Conservation (phyloP, 352 stramenopile genomes). For the Poterioochromonas sp. region DNA sequence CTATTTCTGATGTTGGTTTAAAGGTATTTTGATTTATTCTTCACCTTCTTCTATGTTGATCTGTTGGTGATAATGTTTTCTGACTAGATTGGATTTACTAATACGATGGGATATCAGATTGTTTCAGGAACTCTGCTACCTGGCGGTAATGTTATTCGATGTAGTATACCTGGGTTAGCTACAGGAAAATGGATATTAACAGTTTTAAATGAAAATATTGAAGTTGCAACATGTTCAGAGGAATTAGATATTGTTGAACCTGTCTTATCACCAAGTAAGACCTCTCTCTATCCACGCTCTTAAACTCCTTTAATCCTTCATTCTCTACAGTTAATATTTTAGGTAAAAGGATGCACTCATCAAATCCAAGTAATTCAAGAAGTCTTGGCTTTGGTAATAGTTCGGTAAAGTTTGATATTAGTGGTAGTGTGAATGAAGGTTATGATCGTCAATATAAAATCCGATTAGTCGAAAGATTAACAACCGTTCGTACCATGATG, state of each 20-base stretch:
- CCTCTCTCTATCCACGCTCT: conserved; percentile 8
- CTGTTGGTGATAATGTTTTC: conserved; percentile 14
- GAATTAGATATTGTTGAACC: conserved; percentile 15
- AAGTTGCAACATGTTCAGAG: conserved; percentile 13
- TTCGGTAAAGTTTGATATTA: conserved; percentile 17
- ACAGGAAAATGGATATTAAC: conserved; percentile 15
- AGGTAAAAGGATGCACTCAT: conserved; percentile 13
- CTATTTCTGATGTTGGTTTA: conserved; percentile 15
- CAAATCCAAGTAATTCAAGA: conserved; percentile 15
- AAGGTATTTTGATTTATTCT: conserved; percentile 18
- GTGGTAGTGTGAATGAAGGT: conserved; percentile 8
- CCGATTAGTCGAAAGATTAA: conserved; percentile 10
- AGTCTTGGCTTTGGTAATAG: conserved; percentile 13
- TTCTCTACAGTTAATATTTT: conserved; percentile 18
- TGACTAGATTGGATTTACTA: conserved; percentile 15
- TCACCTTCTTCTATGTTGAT: conserved; percentile 14
- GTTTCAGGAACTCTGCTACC: conserved; percentile 10
- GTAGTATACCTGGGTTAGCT: conserved; percentile 11
- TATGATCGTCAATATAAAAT: conserved; percentile 2
- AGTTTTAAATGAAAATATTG: conserved; percentile 19
- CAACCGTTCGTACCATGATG: background rate
- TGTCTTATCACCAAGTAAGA: conserved; percentile 14
- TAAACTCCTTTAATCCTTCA: conserved; percentile 15
- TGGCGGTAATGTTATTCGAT: conserved; percentile 13
- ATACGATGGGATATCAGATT: conserved; percentile 14